Conservation (phyloP, 352 stramenopile species). For the Globisporangium megalacanthum region DNA sequence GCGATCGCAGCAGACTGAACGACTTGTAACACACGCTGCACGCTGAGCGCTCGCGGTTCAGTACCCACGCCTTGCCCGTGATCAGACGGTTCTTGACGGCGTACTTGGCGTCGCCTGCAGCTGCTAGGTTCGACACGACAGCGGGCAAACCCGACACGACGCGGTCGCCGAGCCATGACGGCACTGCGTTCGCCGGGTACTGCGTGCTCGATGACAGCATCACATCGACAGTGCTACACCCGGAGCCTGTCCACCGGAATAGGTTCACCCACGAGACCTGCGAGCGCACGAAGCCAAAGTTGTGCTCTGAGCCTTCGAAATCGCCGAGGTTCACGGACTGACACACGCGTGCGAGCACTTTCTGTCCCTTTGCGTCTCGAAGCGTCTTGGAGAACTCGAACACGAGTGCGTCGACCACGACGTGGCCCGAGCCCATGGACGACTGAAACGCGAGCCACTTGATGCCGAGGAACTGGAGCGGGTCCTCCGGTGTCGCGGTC, state of each 20-base stretch:
- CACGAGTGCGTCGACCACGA: conserved; percentile 52
- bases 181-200: conserved; percentile 30
- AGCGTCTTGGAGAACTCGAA: conserved; percentile 61
- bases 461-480: conserved; percentile 66
- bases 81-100: conserved; percentile 51
- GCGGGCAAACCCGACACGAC: conserved; percentile 38
- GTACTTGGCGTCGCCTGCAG: conserved; percentile 56
- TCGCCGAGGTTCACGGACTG: conserved; percentile 53
- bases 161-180: conserved; percentile 63
- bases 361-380: conserved; percentile 45
- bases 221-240: conserved; percentile 38
- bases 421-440: conserved; percentile 60
- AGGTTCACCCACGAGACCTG: conserved; percentile 49
- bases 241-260: conserved; percentile 47
- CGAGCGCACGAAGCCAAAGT: conserved; percentile 62
- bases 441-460: conserved; percentile 76
- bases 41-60: conserved; percentile 55
- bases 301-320: conserved; percentile 34
- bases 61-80: conserved; percentile 63
- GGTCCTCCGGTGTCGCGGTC: conserved; percentile 34
- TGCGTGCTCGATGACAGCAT: conserved; percentile 17
- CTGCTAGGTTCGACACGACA: conserved; percentile 35
- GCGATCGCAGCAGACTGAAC: conserved; percentile 65
- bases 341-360: conserved; percentile 53
- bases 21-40: conserved; percentile 77